Base-by-base conservation (phyloP, 2,329 filamentous ascomycete species). In the Trichoderma lentiforme region DNA sequence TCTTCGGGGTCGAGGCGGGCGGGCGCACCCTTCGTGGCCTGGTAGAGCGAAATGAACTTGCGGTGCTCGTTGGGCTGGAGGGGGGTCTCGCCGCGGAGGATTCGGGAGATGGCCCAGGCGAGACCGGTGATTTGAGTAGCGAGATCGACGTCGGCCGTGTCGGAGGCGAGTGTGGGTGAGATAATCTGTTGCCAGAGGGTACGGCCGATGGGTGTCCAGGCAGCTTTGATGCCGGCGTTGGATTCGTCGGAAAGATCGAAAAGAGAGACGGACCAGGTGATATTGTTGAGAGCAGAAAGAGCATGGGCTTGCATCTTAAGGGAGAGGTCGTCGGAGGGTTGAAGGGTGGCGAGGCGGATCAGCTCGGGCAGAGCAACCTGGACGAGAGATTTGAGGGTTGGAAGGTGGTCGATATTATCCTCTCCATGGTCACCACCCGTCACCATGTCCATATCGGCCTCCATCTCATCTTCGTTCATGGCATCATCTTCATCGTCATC, bases 381-480 rank as follows among this genome's bases (percentile, higher is more conserved):
- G 61, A 83, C 73, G 66, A 82, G 76, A 34, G 80, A 81, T 65
- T 84, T 84, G 39, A 91, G 82, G 4, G 87, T 87, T 15, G 88
- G 86, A 30, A 88, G 79, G 74, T 88, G 85, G 73, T 88, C 83
- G 62, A 88, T 82, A 58, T 81, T 67, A 74, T 77, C 81, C 12
- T 80, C 76, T n/a, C 83, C 82, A 32, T 84, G 82, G 24, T 81
- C 82, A 8, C 83, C 82, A 3, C 86, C 88, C 0, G 87, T 87
- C 2, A 92, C 89, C 80, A 88, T 84, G 4, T 89, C 89, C 87
- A 92, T 90, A 76, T 92, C 90, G 32, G 86, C 88, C 72, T 88
- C 84, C 73, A 91, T 86, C 64, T 86, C 86, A 65, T 87, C 87
- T 30, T 86, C 81, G 67, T 86, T 83, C 84, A 89, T 88, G 71